A percentile compares a stretch with the other conserved stretches of the same genome.
Evolutionary conservation across 1,139 yeast species (phyloP).

Genomic region (Pichia sorboxylosa): DNA sequence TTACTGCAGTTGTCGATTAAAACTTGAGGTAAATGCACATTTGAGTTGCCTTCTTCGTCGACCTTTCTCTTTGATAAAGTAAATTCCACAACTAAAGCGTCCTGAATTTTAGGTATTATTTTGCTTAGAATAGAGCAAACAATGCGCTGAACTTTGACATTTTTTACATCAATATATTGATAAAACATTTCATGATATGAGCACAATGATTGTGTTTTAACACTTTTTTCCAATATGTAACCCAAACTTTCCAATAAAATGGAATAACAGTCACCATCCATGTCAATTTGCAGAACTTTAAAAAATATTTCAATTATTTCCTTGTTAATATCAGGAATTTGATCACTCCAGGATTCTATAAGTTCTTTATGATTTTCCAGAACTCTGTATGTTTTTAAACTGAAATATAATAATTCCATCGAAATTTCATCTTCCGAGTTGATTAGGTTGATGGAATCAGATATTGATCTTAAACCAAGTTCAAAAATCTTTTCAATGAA

Average conservation of each 20-base stretch:
- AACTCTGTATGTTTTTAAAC: constrained; percentile 34
- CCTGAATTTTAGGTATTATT: constrained; percentile 36
- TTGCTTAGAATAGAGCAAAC: constrained; percentile 29
- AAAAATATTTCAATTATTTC: constrained; percentile 32
- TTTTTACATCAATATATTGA: constrained; percentile 16
- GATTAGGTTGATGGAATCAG: constrained; percentile 41
- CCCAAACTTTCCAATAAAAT: constrained; percentile 28
- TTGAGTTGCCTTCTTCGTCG: constrained; percentile 15
- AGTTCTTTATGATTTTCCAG: constrained; percentile 22
- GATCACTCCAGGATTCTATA: constrained; percentile 27
- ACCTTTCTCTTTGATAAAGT: constrained; percentile 33
- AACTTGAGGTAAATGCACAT: constrained; percentile 28
- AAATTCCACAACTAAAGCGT: constrained; percentile 49
- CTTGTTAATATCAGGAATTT: constrained; percentile 22
- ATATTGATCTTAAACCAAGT: constrained; percentile 30
- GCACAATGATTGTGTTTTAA: constrained; percentile 13
- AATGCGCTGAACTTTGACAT: constrained; percentile 29
- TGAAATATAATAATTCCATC: constrained; percentile 32
- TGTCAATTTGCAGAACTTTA: constrained; percentile 18
- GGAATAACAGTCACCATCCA: constrained; percentile 24
- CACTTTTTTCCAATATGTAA: constrained; percentile 21
- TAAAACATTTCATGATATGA: constrained; percentile 13
- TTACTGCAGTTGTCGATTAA: constrained; percentile 24
- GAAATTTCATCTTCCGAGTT: constrained; percentile 13
- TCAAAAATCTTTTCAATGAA: constrained; percentile 24